Base-by-base conservation (phyloP, 75 land plant genomes). In the Pinus albicaulis region DNA sequence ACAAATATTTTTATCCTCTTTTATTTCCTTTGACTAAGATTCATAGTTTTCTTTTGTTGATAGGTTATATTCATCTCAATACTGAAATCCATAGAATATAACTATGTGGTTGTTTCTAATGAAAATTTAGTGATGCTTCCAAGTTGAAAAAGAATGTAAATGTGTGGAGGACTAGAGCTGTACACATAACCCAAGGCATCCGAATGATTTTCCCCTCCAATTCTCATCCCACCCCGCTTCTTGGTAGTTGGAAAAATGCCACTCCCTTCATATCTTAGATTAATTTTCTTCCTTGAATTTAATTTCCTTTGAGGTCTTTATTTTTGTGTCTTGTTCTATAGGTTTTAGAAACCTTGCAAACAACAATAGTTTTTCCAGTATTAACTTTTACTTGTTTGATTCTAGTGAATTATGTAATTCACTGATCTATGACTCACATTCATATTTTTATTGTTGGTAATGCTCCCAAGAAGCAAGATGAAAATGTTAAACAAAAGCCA, bases 391-490 rank as follows among this genome's bases (percentile, higher is more conserved):
- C 57, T 71, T 77, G 56, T 68, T 79, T 31, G 79, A 85, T 63
- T 76, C 76, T 11, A 87, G 79, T 20, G 75, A 41, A 26, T 44
- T 59, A 38, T 79, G 81, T 17, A 61, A 41, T 76, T 76, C 83
- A 55, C 68, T 68, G 73, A 88, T 71, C 34, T 86, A 76, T 59
- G 68, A 74, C 82, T 95, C 93, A 93, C 98, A 97, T 17, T 84
- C 81, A 71, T 84, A 79, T 55, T 91, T 15, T 76, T 90, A 91
- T 28, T 80, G 79, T 71, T 97, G 92, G 78, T 97, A 97, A 7
- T 60, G 78, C 81, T 97, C 95, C 98, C 99, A 95, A 3, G 86
- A 79, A 74, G 99, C 85, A 59, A 95, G 95, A 95, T 97, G 99
- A 69, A 97, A 89, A 69, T 94, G 94, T 25, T 98, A 87, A 61